A percentile compares a stretch with the other conserved stretches of the same genome.
phyloP scores from a whole-genome alignment of 352 stramenopile genomes.

The Globisporangium parvum region DNA sequence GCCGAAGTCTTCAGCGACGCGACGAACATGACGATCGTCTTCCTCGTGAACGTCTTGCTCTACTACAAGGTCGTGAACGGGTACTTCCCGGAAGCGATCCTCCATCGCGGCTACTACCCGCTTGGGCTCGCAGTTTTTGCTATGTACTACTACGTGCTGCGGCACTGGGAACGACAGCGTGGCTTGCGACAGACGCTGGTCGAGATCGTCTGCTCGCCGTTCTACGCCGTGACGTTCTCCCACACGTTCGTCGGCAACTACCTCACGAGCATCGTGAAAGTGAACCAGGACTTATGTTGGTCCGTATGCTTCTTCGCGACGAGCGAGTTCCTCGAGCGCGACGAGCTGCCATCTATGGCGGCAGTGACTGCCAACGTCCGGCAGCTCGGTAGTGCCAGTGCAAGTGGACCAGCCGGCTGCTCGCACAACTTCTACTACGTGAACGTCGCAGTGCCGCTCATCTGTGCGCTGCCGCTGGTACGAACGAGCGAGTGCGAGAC shows the following conservation, averaged over 20 bases:
- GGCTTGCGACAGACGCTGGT: conserved; percentile 85
- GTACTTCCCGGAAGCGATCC: conserved; percentile 75
- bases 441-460: conserved; percentile 91
- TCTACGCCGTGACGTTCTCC: conserved; percentile 93
- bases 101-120: conserved; percentile 89
- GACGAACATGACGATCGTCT: conserved; percentile 95
- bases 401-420: conserved; percentile 18
- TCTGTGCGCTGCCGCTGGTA: conserved; percentile 91
- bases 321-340: conserved; percentile 88
- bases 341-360: conserved; percentile 18
- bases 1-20: conserved; percentile 93
- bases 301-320: conserved; percentile 94
- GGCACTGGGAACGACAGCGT: conserved; percentile 70
- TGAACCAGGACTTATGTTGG: conserved; percentile 89
- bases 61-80: conserved; percentile 96
- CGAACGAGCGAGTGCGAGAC: neutral
- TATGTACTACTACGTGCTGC: conserved; percentile 91
- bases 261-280: conserved; percentile 78
- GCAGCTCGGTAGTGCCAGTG: neutral
- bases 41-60: conserved; percentile 91
- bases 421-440: conserved; percentile 89
- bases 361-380: no score
- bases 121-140: conserved; percentile 91
- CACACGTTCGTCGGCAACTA: conserved; percentile 89
- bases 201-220: conserved; percentile 88